These are phyloP conservation scores for Spergularia bocconei DNA, from an alignment of 148 eudicot genomes.

Conservation along the genomic window DNA sequence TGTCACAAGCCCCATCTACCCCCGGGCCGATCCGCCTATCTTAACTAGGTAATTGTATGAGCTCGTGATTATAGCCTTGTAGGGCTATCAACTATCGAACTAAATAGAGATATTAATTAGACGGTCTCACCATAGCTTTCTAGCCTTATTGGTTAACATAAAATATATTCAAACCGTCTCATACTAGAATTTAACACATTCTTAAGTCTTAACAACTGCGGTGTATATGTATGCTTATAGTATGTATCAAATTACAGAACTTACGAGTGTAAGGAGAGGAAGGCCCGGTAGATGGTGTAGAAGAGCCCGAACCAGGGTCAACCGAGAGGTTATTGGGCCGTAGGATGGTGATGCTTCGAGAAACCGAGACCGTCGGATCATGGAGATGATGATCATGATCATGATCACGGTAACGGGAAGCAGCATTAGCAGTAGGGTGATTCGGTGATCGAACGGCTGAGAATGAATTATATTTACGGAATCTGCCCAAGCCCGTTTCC, in stretches of 20 bases:
- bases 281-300: constrained; percentile 56
- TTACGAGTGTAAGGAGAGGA: constrained; percentile 56
- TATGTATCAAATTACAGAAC: background rate
- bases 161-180: background rate
- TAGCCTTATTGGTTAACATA: background rate
- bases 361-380: constrained; percentile 22
- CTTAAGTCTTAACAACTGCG: no score
- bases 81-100: no score
- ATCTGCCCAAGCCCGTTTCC: constrained; percentile 46
- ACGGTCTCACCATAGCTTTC: no score
- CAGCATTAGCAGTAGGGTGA: constrained; percentile 3
- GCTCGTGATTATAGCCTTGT: no score
- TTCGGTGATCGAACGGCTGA: constrained; percentile 40
- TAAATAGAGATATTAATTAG: no score
- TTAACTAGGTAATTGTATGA: no score
- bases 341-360: constrained; percentile 44
- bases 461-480: constrained; percentile 56
- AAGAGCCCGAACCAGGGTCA: constrained; percentile 37
- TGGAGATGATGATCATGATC: background rate
- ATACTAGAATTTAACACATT: background rate
- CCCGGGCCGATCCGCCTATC: no score
- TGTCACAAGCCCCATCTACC: no score
- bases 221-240: no score
- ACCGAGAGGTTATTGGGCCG: constrained; percentile 26
- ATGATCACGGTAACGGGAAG: constrained; percentile 1